These are phyloP conservation scores for Discostella stelligera DNA, from an alignment of 352 stramenopile species.

Conservation along the genomic window DNA sequence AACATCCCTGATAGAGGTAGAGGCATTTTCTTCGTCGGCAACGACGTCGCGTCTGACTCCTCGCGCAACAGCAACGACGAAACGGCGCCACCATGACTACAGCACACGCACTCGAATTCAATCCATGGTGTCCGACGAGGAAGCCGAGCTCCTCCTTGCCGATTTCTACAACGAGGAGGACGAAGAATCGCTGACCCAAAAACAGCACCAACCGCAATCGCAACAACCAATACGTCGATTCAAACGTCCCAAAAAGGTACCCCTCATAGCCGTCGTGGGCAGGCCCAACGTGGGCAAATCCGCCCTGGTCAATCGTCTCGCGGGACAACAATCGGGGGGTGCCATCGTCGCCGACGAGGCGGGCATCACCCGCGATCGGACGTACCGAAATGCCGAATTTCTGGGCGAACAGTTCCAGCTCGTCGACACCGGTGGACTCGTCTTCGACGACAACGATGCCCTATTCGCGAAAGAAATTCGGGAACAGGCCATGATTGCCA, in stretches of 20 bases:
- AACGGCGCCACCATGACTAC: neutral
- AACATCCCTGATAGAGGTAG: neutral
- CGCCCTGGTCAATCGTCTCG: conserved; percentile 85
- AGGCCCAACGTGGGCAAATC: conserved; percentile 86
- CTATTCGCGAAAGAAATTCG: conserved; percentile 85
- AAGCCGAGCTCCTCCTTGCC: conserved; percentile 29
- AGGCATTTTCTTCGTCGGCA: neutral
- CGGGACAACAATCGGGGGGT: conserved; percentile 69
- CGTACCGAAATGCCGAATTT: conserved; percentile 81
- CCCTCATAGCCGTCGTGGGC: conserved; percentile 82
- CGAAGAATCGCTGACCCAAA: neutral
- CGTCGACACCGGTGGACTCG: conserved; percentile 85
- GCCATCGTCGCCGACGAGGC: conserved; percentile 86
- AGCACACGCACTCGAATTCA: conserved; percentile 8
- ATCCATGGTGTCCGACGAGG: conserved; percentile 31
- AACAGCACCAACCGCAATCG: neutral
- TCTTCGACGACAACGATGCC: conserved; percentile 84
- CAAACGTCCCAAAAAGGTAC: conserved; percentile 64
- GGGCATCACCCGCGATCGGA: conserved; percentile 87
- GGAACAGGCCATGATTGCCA: conserved; percentile 84
- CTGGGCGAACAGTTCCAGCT: conserved; percentile 84
- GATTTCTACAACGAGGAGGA: conserved; percentile 26
- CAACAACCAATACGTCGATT: conserved; percentile 48
- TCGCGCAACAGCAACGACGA: neutral
- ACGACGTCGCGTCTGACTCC: neutral